Conservation (phyloP, 1,284 basidiomycete genomes). For the Melampsora abietis-canadensis region DNA sequence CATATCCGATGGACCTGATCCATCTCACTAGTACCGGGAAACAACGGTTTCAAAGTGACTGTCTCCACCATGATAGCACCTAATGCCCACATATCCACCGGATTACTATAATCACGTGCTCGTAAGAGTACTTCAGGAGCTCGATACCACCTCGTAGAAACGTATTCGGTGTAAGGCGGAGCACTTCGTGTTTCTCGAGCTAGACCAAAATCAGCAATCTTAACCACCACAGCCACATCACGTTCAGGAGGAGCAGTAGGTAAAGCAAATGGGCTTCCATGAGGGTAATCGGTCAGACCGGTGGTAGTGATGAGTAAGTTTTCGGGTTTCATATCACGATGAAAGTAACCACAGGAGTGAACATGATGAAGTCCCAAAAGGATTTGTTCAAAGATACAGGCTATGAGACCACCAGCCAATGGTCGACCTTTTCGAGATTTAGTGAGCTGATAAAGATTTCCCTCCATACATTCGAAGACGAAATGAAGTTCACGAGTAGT, state of each 20-base stretch:
- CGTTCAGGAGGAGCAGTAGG: conserved; percentile 61
- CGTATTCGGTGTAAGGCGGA: conserved; percentile 97
- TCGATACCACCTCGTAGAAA: conserved; percentile 97
- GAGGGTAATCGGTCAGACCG: conserved; percentile 86
- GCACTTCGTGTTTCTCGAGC: conserved; percentile 82
- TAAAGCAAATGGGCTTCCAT: conserved; percentile 47
- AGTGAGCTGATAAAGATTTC: conserved; percentile 98
- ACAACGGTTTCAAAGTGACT: conserved; percentile 88
- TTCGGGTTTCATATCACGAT: conserved; percentile 99
- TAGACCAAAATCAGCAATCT: conserved; percentile 96
- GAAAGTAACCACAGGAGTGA: conserved; percentile 89
- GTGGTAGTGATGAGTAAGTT: conserved; percentile 99
- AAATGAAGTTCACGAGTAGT: conserved; percentile 93
- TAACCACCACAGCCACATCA: conserved; percentile 95
- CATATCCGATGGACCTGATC: conserved; percentile 90
- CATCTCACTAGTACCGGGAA: conserved; percentile 92
- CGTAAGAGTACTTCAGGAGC: conserved; percentile 93
- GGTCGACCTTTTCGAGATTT: conserved; percentile 91
- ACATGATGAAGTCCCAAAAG: conserved; percentile 87
- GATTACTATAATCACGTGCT: conserved; percentile 86
- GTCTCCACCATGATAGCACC: conserved; percentile 97
- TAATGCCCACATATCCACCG: conserved; percentile 98
- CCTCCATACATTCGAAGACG: conserved; percentile 99
- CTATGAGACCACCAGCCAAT: conserved; percentile 88
- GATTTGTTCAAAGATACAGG: conserved; percentile 91